Evolutionary conservation across 768 basidiomycete species (phyloP), one percentile per base, ranked within the genome.

Genomic region (Glaciozyma antarctica): DNA sequence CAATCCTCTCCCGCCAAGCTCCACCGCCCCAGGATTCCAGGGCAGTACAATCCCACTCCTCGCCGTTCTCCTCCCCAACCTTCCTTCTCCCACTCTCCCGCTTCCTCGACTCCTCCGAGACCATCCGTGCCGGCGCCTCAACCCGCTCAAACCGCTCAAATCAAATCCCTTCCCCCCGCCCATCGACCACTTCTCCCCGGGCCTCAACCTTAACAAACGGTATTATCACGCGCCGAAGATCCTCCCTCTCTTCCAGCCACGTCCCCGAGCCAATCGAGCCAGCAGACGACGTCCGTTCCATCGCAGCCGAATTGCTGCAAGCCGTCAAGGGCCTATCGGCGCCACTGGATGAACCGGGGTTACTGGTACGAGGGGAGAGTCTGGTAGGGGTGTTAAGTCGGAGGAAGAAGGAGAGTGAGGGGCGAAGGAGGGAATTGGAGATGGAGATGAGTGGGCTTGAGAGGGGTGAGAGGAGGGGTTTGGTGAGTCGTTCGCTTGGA

Each of bases 31-130:
- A 47, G 22, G 17, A 32, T 9, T 56, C 51, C 16, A 45, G 48
- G 34, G 47, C 48, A 54, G 24, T 30, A 4, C 26, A 34, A 34
- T 30, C 28, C 32, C 1, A 38, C 30, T 13, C 28, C 19, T n/a
- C n/a, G 16, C 8, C 24, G 38, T 13, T 15, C 38, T 41, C 38
- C 38, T 41, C 13, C 38, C 38, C 10, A 41, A 15, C 38, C 38
- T 38, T 26, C 38, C 8, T 45, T 7, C 22, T 24, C 38, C 15
- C 41, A 17, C 21, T 5, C 34, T 15, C 48, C 38, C 0, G n/a
- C 38, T 12, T 58, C 55, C 48, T 66, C 65, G 24, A 66, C 65
- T 5, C 65, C 65, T 0, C 65, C 65, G 16, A 56, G 61, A 34
- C 17, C 45, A 12, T 47, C 16, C 9, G 15, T 32, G n/a, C 26